Base-by-base conservation (phyloP, 768 basidiomycete species). In the Cystofilobasidium macerans region DNA sequence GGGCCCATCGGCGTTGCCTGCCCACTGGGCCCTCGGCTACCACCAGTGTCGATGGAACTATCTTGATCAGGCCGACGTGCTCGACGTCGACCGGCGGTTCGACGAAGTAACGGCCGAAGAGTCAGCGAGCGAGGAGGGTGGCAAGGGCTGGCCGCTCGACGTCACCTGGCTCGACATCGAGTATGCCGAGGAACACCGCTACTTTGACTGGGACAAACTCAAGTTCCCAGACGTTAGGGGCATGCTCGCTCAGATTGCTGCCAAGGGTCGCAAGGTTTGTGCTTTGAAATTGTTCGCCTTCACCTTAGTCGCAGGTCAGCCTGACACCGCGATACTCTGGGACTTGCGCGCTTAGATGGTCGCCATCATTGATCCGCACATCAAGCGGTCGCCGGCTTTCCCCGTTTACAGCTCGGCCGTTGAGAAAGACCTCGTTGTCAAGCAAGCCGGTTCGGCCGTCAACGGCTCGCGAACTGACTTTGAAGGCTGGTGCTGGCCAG, bases 1-100 rank as follows among this genome's bases (percentile, higher is more conserved):
- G 0, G 95, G 95, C 0, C 82, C 86, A 0, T 83, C 88, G 0
- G 85, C 86, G 5, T 80, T 99, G n/a, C 95, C 95, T 0, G 85
- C 90, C 12, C 82, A 88, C 24, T 97, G 89, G 84, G 84, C 89
- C 32, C 80, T 97, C 65, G 95, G 85, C 0, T 94, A 99, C 73
- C 95, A 98, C 76, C 95, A 98, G 75, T 98, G 94, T 75, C 81
- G 95, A 40, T 98, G 95, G 95, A 98, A 99, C 74, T 98, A 99
- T 73, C 81, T 94, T 69, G 88, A 85, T 77, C 85, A 88, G 32
- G 84, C 87, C 14, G 95, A 97, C 75, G 81, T 99, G 12, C 81
- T 89, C 14, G 80, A 82, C 5, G 90, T 98, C 12, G 87, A 93
- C 76, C 81, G 79, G 72, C 80, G 86, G 60, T 95, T 99, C 72